A percentile compares a stretch with the other conserved stretches of the same genome.
These are phyloP conservation scores for Metschnikowia kunwiensis DNA, from an alignment of 805 yeast species.

Conservation along the genomic window DNA sequence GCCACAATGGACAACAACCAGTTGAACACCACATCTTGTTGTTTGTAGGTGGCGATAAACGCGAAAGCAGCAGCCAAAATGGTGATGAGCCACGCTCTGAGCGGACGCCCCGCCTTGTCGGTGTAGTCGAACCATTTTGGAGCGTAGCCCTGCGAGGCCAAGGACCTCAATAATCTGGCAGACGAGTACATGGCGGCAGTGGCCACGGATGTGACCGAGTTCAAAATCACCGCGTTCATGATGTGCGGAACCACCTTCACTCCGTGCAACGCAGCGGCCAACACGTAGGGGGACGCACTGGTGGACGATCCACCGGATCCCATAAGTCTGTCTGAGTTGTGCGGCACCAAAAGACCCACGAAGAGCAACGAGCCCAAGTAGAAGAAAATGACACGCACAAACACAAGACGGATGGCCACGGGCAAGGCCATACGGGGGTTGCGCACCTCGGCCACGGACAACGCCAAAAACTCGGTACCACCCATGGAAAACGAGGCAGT, in stretches of 20 bases:
- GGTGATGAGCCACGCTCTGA: slow-evolving; percentile 27
- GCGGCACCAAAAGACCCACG: slow-evolving; percentile 40
- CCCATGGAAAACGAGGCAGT: slow-evolving; percentile 43
- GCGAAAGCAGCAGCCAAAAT: slow-evolving; percentile 24
- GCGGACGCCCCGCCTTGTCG: slow-evolving; percentile 28
- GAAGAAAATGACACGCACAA: slow-evolving; percentile 36
- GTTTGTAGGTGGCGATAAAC: slow-evolving; percentile 31
- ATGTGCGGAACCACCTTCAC: slow-evolving; percentile 29
- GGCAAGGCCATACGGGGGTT: slow-evolving; percentile 41
- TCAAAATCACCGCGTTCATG: slow-evolving; percentile 32
- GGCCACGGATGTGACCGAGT: slow-evolving; percentile 32
- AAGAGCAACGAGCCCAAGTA: slow-evolving; percentile 39
- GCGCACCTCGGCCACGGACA: slow-evolving; percentile 37
- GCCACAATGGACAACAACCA: slow-evolving; percentile 32
- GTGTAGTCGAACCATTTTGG: slow-evolving; percentile 29
- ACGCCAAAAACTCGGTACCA: slow-evolving; percentile 39
- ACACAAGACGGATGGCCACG: slow-evolving; percentile 39
- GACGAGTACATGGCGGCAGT: slow-evolving; percentile 32
- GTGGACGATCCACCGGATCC: slow-evolving; percentile 32
- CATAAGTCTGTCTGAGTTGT: slow-evolving; percentile 31
- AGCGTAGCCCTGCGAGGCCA: slow-evolving; percentile 29
- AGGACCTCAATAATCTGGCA: slow-evolving; percentile 25
- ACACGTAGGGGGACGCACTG: slow-evolving; percentile 28
- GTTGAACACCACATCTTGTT: slow-evolving; percentile 29
- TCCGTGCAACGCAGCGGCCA: slow-evolving; percentile 28